phyloP scores from a whole-genome alignment of 177 flowering plant species.

The Vitis hybrid region DNA sequence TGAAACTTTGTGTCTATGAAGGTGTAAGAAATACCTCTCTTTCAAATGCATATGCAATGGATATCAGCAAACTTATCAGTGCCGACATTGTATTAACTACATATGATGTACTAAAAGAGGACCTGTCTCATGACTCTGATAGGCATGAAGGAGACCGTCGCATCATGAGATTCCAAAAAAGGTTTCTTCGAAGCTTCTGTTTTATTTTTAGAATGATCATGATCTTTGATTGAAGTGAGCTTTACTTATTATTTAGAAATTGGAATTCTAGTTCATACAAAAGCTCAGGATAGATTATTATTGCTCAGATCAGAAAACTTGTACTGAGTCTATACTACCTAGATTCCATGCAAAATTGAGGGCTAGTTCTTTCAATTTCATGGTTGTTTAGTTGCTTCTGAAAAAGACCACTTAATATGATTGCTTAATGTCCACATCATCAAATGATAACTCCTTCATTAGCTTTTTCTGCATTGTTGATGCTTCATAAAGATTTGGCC shows the following conservation, averaged over 20 bases:
- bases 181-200: conserved; percentile 39
- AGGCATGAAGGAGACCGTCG: conserved; percentile 93
- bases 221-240: conserved; percentile 2
- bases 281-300: background rate
- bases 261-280: background rate
- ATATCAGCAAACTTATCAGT: conserved; percentile 57
- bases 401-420: background rate
- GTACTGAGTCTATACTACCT: background rate
- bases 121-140: conserved; percentile 87
- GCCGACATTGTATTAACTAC: conserved; percentile 93
- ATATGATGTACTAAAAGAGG: conserved; percentile 90
- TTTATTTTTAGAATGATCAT: background rate
- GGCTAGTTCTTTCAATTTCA: background rate
- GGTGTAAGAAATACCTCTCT: conserved; percentile 68
- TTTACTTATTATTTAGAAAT: background rate
- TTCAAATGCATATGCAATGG: conserved; percentile 39
- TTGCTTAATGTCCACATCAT: background rate
- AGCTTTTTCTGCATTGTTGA: too few species aligned
- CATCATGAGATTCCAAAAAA: conserved; percentile 83
- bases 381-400: background rate
- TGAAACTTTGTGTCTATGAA: conserved; percentile 72
- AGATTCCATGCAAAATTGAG: background rate
- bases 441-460: background rate
- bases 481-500: too few species aligned
- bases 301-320: background rate